phyloP scores from a whole-genome alignment of 768 basidiomycete species.

The Inosperma sp. region DNA sequence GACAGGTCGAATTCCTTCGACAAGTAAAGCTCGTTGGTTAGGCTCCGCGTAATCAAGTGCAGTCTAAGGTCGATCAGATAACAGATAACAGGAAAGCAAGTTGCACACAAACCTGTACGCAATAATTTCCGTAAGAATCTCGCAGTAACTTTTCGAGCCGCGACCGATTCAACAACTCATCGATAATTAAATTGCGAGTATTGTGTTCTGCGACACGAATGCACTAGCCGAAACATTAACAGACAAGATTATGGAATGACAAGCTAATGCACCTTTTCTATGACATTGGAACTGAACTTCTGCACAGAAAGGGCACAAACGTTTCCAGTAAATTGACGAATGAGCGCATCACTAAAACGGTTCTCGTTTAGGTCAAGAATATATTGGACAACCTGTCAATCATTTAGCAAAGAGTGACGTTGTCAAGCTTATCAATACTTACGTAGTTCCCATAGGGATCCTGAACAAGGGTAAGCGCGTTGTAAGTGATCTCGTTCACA shows the following conservation, averaged over 20 bases:
- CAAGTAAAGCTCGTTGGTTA: slow-evolving; percentile 83
- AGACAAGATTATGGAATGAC: not conserved
- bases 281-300: slow-evolving; percentile 99
- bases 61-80: slow-evolving; percentile 49
- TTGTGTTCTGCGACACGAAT: slow-evolving; percentile 94
- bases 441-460: slow-evolving; percentile 95
- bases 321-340: slow-evolving; percentile 96
- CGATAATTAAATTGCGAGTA: slow-evolving; percentile 91
- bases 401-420: not conserved
- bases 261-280: slow-evolving; percentile 69
- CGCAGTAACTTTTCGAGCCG: slow-evolving; percentile 93
- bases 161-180: slow-evolving; percentile 90
- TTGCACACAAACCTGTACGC: slow-evolving; percentile 63
- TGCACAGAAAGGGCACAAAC: slow-evolving; percentile 97
- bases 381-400: slow-evolving; percentile 86
- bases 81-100: not conserved
- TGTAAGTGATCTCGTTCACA: slow-evolving; percentile 98
- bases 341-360: slow-evolving; percentile 95
- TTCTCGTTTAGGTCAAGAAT: slow-evolving; percentile 98
- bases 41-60: slow-evolving; percentile 97
- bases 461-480: slow-evolving; percentile 95
- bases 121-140: slow-evolving; percentile 96
- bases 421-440: slow-evolving; percentile 23
- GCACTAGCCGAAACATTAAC: slow-evolving; percentile 38
- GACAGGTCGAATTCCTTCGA: slow-evolving; percentile 98